Percentiles rank a stretch among this genome's conserved stretches.
These are phyloP conservation scores for Cubamyces lactineus DNA, from an alignment of 768 basidiomycete genomes.

Conservation along the genomic window DNA sequence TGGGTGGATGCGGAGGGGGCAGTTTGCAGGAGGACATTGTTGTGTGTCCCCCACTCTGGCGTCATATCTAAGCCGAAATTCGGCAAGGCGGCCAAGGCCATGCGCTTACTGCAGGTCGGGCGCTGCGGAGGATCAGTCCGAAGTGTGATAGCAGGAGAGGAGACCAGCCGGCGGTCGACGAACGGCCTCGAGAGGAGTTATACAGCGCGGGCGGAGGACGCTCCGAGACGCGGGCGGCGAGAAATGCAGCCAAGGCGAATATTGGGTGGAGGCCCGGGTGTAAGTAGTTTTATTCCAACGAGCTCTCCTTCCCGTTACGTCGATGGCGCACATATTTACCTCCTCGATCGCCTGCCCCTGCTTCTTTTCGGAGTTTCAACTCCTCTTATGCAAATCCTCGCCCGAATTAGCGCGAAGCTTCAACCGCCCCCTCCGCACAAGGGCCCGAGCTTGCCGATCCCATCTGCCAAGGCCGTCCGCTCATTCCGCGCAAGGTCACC, in stretches of 20 bases:
- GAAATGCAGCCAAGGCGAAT: not conserved
- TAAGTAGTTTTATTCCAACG: no score
- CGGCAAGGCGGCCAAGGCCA: constrained; percentile 9
- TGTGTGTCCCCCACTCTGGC: constrained; percentile 19
- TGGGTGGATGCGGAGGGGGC: not conserved
- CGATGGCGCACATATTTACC: constrained; percentile 6
- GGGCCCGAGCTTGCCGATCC: not conserved
- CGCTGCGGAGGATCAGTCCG: constrained; percentile 3
- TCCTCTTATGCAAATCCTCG: not conserved
- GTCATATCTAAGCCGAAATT: constrained; percentile 20
- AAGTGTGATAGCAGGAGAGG: not conserved
- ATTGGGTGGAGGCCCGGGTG: no score
- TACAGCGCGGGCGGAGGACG: not conserved
- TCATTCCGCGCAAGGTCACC: not conserved
- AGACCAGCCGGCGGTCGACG: not conserved
- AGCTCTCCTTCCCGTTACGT: not conserved
- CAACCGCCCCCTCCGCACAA: not conserved
- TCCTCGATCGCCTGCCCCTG: constrained; percentile 5
- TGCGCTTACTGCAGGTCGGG: not conserved
- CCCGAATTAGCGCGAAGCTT: not conserved
- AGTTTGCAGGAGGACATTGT: not conserved
- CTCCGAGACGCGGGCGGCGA: not conserved
- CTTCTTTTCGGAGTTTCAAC: not conserved
- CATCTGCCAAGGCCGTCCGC: constrained; percentile 8
- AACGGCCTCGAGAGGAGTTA: not conserved